phyloP scores from a whole-genome alignment of 495 filamentous ascomycete genomes.

The Thozetella sp. region DNA sequence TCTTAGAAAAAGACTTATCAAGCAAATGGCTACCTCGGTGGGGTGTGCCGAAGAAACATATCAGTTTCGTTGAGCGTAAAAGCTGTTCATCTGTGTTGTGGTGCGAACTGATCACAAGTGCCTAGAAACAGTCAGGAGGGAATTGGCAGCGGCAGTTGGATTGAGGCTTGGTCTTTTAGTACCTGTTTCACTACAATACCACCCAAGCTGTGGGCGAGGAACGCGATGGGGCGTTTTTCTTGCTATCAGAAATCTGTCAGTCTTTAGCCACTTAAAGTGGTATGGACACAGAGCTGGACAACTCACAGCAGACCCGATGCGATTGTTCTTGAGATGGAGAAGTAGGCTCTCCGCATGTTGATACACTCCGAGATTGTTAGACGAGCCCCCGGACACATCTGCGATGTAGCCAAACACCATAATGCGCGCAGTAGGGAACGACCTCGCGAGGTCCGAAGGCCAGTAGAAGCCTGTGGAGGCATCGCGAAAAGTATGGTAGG shows the following conservation, averaged over 20 bases:
- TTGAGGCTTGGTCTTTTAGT: not conserved
- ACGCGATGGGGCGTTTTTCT: not conserved
- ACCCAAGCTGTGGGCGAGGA: not conserved
- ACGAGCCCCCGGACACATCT: slow-evolving; percentile 2
- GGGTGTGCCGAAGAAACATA: slow-evolving; percentile 9
- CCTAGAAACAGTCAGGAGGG: not conserved
- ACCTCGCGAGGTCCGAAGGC: slow-evolving; percentile 1
- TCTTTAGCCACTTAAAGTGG: not conserved
- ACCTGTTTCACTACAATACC: not conserved
- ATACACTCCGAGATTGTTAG: slow-evolving; percentile 9
- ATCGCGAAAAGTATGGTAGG: slow-evolving; percentile 8
- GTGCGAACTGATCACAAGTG: slow-evolving; percentile 1
- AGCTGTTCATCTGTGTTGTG: not conserved
- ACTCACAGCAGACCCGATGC: not conserved
- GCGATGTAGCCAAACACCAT: slow-evolving; percentile 14
- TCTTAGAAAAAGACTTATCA: slow-evolving; percentile 6
- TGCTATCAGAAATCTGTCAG: not conserved
- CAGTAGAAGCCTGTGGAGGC: slow-evolving; percentile 7
- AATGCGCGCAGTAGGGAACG: slow-evolving; percentile 4
- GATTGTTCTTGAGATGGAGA: slow-evolving; percentile 2
- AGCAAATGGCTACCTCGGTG: slow-evolving; percentile 7
- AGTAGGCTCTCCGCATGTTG: slow-evolving; percentile 10
- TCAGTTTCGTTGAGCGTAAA: slow-evolving; percentile 6
- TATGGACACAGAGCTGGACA: not conserved
- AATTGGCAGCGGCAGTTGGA: not conserved